Evolutionary conservation across 805 yeast species (phyloP), one percentile per base, ranked within the genome.

Genomic region (Ogataea ganodermae): DNA sequence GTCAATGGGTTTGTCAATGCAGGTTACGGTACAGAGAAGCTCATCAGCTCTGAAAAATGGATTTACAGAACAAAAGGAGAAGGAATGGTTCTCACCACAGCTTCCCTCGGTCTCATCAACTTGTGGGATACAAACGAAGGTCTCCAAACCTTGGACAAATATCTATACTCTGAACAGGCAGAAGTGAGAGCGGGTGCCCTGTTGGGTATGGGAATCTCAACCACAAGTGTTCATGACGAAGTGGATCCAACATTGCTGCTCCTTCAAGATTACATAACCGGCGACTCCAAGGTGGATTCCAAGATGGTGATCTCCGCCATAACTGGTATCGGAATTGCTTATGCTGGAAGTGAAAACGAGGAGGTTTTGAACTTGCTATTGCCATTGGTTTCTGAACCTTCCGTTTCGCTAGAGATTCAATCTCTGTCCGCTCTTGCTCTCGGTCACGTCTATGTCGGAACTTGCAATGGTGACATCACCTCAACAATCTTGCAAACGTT

Each of bases 151-250:
- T 76, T 94, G 59, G 98, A 94, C 69, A 88, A 86, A 67, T 91
- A 86, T 66, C 73, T 92, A 48, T 91, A 91, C 62, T 84, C 96
- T 3, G 78, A 83, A 14, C 96, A 90, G 59, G 84, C 82, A 49
- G 92, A 89, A 61, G 81, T 91, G 56, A 89, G 89, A 70, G 97
- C 98, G 6, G 99, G 99, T 69, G 96, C 99, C 4, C 75, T 94
- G 49, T 76, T 94, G 56, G 99, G 98, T 67, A 89, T 89, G 68
- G 99, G 98, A 67, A 78, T 94, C 40, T 84, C 89, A 5, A 88
- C 96, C 23, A 78, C 95, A 18, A 95, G 96, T 68, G 92, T 94
- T 46, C 96, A 89, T 68, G 97, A 92, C 64, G 99, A 92, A 52
- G 89, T 91, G 35, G 98, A 90, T 55, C 92, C 97, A 1, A 92